phyloP scores from a whole-genome alignment of 2,329 filamentous ascomycete species.

The Trichoderma simmonsii region DNA sequence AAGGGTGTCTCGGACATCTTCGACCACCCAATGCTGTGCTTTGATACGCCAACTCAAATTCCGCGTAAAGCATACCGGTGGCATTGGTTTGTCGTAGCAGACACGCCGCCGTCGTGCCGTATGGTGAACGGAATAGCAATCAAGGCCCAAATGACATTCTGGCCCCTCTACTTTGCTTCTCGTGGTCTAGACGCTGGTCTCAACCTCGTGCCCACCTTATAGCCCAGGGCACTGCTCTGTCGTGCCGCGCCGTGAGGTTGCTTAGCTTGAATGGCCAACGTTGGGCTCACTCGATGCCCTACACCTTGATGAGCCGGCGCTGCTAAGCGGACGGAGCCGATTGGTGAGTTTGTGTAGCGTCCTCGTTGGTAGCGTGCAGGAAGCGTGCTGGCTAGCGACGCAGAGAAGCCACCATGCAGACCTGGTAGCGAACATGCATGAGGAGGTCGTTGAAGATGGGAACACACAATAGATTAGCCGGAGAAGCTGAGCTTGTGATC shows the following conservation, averaged over 20 bases:
- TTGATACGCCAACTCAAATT: not conserved
- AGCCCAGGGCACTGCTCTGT: not conserved
- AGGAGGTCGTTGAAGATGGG: not conserved
- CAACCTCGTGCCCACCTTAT: not conserved
- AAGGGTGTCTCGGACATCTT: not conserved
- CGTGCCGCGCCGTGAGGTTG: not conserved
- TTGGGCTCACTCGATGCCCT: not conserved
- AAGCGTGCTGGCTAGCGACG: not conserved
- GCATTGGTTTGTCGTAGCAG: not conserved
- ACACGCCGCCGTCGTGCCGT: not conserved
- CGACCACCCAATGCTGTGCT: not conserved
- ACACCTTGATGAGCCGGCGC: not conserved
- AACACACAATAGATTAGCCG: not conserved
- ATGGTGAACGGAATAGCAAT: not conserved
- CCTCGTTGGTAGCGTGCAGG: not conserved
- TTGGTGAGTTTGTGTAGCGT: not conserved
- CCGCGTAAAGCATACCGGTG: not conserved
- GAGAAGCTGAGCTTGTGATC: not conserved
- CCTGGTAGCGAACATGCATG: not conserved
- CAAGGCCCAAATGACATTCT: not conserved
- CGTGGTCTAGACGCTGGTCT: slow-evolving; percentile 9
- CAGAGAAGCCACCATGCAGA: not conserved
- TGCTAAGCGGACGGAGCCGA: slow-evolving; percentile 13
- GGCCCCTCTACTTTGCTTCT: not conserved
- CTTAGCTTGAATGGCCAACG: not conserved